These are phyloP conservation scores for Coemansia sp. DNA, from an alignment of 192 early-diverging fungal genomes.

Conservation along the genomic window DNA sequence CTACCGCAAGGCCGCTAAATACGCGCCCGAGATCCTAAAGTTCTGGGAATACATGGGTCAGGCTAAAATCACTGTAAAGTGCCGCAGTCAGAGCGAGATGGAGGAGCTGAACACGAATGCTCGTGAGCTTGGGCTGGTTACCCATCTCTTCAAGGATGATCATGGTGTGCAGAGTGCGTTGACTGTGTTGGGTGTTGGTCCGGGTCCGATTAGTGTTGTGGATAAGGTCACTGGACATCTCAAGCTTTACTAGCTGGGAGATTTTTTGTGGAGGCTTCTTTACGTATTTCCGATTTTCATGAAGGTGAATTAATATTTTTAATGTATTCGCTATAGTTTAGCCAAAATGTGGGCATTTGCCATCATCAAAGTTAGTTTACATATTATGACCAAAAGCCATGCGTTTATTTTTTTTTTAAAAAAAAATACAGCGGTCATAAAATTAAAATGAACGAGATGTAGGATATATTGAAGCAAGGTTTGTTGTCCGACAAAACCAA, in stretches of 20 bases:
- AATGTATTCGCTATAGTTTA: too few species aligned
- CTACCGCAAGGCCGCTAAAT: constrained; percentile 52
- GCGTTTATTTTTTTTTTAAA: too few species aligned
- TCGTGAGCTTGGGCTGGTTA: constrained; percentile 77
- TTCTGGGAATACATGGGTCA: constrained; percentile 74
- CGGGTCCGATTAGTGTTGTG: constrained; percentile 57
- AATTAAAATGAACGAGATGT: too few species aligned
- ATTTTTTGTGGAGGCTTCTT: too few species aligned
- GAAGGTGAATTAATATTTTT: too few species aligned
- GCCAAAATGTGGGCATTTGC: too few species aligned
- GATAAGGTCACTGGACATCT: constrained; percentile 52
- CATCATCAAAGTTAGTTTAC: too few species aligned
- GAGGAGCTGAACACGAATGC: constrained; percentile 43
- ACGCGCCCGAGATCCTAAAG: constrained; percentile 35
- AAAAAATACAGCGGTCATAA: too few species aligned
- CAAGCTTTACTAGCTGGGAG: constrained; percentile 50
- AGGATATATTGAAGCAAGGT: too few species aligned
- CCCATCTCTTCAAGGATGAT: constrained; percentile 14
- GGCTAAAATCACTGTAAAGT: constrained; percentile 79
- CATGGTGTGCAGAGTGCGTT: constrained; percentile 45
- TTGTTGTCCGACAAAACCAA: too few species aligned
- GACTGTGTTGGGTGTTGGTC: constrained; percentile 70
- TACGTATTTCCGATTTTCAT: too few species aligned
- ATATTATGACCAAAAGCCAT: too few species aligned
- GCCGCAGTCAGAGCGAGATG: constrained; percentile 65